phyloP scores from a whole-genome alignment of 768 basidiomycete species.

The Leucosporidium yakuticum region DNA sequence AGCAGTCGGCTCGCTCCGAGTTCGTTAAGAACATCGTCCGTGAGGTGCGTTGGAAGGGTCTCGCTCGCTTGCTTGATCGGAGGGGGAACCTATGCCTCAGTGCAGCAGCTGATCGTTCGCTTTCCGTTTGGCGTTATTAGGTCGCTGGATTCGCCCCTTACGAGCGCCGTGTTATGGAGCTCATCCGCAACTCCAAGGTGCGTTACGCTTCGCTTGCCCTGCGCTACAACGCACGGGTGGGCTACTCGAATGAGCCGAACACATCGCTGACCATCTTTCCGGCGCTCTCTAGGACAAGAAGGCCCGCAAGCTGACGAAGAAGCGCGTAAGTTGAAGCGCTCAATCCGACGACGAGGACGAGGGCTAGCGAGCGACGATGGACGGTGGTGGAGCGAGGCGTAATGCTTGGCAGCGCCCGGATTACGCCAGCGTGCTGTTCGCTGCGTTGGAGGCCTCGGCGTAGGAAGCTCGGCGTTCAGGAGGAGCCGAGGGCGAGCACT shows the following conservation, averaged over 20 bases:
- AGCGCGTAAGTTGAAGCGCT: conserved; percentile 59
- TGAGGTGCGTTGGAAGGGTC: conserved; percentile 48
- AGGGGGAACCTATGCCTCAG: not conserved
- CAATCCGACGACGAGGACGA: too few species aligned
- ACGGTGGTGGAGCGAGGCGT: too few species aligned
- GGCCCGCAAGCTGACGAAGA: conserved; percentile 98
- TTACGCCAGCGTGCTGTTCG: not conserved
- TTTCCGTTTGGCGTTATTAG: not conserved
- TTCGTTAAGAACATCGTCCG: conserved; percentile 90
- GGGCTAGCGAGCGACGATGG: too few species aligned
- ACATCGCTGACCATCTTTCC: not conserved
- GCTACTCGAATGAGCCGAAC: not conserved
- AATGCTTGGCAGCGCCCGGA: not conserved
- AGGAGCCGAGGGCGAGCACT: too few species aligned
- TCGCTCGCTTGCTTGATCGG: not conserved
- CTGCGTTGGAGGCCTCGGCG: not conserved
- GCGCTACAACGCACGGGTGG: too few species aligned
- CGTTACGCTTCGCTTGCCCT: too few species aligned
- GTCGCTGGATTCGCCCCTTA: conserved; percentile 97
- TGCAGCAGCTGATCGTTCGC: not conserved
- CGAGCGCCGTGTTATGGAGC: conserved; percentile 94
- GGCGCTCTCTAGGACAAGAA: conserved; percentile 74
- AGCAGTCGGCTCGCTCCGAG: conserved; percentile 78
- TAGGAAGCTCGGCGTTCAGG: not conserved
- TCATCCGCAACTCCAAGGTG: conserved; percentile 42